phyloP scores from a whole-genome alignment of 2,329 filamentous ascomycete genomes.

The Tolypocladium album region DNA sequence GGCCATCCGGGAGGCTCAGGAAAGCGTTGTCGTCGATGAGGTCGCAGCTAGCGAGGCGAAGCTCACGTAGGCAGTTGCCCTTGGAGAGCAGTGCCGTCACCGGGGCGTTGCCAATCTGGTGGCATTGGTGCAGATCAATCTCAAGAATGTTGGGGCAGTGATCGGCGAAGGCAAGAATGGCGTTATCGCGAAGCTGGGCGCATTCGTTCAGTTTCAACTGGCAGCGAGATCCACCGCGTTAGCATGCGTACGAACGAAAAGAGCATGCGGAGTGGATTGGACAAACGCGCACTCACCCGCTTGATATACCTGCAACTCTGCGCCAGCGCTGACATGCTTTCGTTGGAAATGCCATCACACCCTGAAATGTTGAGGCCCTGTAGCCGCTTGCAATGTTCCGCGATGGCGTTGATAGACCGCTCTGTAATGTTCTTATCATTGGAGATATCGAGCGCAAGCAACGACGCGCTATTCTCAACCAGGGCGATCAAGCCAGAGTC shows the following conservation, averaged over 20 bases:
- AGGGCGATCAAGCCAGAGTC: constrained; percentile 75
- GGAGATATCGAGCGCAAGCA: constrained; percentile 86
- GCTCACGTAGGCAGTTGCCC: constrained; percentile 75
- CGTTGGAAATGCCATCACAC: constrained; percentile 75
- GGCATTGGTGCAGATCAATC: constrained; percentile 86
- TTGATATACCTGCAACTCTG: constrained; percentile 79
- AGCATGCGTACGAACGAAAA: background rate
- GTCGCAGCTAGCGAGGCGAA: constrained; percentile 77
- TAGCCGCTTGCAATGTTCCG: constrained; percentile 69
- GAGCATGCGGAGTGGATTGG: background rate
- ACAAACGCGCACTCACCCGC: constrained; percentile 45
- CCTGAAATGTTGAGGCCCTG: constrained; percentile 90
- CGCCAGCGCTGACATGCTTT: constrained; percentile 72
- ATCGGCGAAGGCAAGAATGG: constrained; percentile 75
- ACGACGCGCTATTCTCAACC: constrained; percentile 64
- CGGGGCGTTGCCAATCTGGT: constrained; percentile 68
- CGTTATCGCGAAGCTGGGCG: constrained; percentile 68
- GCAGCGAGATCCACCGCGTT: background rate
- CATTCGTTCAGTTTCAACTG: constrained; percentile 94
- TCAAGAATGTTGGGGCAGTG: constrained; percentile 91
- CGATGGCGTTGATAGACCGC: constrained; percentile 64
- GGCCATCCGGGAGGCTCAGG: constrained; percentile 57
- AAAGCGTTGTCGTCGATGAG: constrained; percentile 85
- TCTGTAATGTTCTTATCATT: constrained; percentile 78
- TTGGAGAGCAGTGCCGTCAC: constrained; percentile 71